Conservation (phyloP, 192 early-diverging fungal genomes). For the Funneliformis mosseae region DNA sequence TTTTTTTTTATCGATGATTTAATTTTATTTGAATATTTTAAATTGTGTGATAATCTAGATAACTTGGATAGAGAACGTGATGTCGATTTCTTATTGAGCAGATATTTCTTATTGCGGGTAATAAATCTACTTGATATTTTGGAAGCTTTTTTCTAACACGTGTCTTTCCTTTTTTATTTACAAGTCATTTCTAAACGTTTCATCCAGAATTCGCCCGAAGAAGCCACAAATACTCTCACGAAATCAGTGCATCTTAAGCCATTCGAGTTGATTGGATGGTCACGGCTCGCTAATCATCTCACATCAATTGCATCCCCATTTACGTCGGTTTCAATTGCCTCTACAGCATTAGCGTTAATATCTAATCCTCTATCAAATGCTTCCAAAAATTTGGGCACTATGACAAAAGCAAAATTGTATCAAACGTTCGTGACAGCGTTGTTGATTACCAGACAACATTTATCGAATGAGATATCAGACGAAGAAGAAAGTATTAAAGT, state of each 20-base stretch:
- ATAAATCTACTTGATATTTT: background rate
- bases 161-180: background rate
- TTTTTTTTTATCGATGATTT: background rate
- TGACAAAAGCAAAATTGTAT: conserved; percentile 42
- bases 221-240: conserved; percentile 41
- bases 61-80: conserved; percentile 31
- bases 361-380: conserved; percentile 20
- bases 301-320: conserved; percentile 34
- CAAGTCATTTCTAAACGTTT: background rate
- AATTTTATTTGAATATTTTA: background rate
- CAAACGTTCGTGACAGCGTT: conserved; percentile 42
- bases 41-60: conserved; percentile 25
- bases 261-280: conserved; percentile 43
- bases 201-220: conserved; percentile 24
- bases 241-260: conserved; percentile 52
- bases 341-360: conserved; percentile 38
- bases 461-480: background rate
- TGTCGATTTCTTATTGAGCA: conserved; percentile 16
- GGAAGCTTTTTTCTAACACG: conserved; percentile 16
- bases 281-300: conserved; percentile 43
- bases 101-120: conserved; percentile 39
- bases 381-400: conserved; percentile 35
- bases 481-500: conserved; percentile 39
- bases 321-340: conserved; percentile 39
- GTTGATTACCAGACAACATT: conserved; percentile 33